Base-by-base conservation (phyloP, 257 asterid genomes). In the Nicotiana tabacum region DNA sequence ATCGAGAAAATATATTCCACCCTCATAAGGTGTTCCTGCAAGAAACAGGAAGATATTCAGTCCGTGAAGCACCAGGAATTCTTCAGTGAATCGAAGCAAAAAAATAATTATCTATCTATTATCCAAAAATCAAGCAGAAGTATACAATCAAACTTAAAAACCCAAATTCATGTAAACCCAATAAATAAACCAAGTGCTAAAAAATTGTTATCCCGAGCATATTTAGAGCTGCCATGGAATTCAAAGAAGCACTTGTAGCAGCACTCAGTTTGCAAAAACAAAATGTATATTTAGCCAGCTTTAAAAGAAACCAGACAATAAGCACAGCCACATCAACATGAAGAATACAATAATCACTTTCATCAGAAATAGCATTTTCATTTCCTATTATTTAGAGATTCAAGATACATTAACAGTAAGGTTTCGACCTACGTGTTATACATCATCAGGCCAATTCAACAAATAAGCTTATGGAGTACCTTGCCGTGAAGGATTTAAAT, bases 11-110 rank as follows among this genome's bases (percentile, higher is more conserved):
- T 85, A 95, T 83, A 94, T 87, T 62, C 99, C 98, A 51, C 97
- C 96, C 46, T 91, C 91, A 86, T 95, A 95, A 66, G 99, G 98
- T n/a, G 99, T 95, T 81, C 97, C 99, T 95, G 82, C 88, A 82
- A 88, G 78, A 83, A 43, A 87, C 56, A 77, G 27, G 62, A 51
- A 78, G 35, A 4, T 77, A 37, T 46, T 66, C 78, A 84, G 67
- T 48, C 58, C 0, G 37, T 24, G 68, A 65, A 43, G 66, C 27
- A 80, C 76, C 12, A 48, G 48, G n/a, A 33, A 48, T 27, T 29
- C 55, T 67, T 30, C 24, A 48, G 24, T 6, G 13, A 11, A 46
- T 0, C 27, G 61, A 74, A 74, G 61, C 24, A 13, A 74, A 46
- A 46, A 68, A 53, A 3, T 13, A 53, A 5, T 37, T 17, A 39